Evolutionary conservation across 2,329 filamentous ascomycete species (phyloP).

Genomic region (Anthostomella pinea): DNA sequence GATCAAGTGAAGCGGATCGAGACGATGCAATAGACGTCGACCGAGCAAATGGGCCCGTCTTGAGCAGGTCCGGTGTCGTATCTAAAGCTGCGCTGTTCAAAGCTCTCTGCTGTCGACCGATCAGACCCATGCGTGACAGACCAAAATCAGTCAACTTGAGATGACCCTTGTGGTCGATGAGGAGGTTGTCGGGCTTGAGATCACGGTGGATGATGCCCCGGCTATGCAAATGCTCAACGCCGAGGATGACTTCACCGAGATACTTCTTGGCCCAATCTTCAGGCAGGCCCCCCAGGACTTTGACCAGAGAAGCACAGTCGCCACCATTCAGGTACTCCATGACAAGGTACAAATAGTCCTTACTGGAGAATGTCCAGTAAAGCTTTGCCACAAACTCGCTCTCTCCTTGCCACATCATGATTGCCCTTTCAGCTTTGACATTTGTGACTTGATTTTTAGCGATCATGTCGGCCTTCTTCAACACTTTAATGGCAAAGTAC

Average conservation of each 20-base stretch:
- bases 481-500: constrained; percentile 96
- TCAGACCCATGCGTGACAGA: constrained; percentile 92
- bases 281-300: constrained; percentile 83
- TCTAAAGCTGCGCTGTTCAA: constrained; percentile 74
- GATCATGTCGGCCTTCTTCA: constrained; percentile 99
- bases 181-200: constrained; percentile 91
- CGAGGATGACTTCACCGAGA: constrained; percentile 91
- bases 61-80: constrained; percentile 86
- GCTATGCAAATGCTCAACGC: constrained; percentile 91
- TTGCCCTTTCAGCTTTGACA: constrained; percentile 95
- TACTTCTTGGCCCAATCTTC: constrained; percentile 99
- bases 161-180: constrained; percentile 96
- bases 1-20: constrained; percentile 88
- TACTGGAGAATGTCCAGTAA: constrained; percentile 99
- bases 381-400: constrained; percentile 98
- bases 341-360: constrained; percentile 96
- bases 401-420: constrained; percentile 99
- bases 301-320: constrained; percentile 94
- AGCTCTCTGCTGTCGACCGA: constrained; percentile 93
- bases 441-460: constrained; percentile 99
- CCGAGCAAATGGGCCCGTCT: constrained; percentile 85
- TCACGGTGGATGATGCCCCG: constrained; percentile 96
- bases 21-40: constrained; percentile 85
- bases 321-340: constrained; percentile 99
- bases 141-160: constrained; percentile 97